phyloP scores from a whole-genome alignment of 805 yeast genomes.

The Priceomyces melissophilus region DNA sequence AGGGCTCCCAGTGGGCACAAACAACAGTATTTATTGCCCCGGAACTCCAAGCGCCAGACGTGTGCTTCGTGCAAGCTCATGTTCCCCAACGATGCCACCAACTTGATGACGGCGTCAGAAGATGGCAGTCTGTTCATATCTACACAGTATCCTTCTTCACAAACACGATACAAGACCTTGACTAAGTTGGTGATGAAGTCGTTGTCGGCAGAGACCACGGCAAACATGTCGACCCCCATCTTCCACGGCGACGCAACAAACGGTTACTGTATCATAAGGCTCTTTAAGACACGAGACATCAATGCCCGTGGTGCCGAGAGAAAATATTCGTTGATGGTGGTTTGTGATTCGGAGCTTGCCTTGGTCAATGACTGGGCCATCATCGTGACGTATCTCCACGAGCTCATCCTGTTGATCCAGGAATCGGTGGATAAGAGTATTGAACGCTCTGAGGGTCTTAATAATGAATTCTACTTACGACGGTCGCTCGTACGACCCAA shows the following conservation, averaged over 20 bases:
- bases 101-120: slow-evolving; percentile 12
- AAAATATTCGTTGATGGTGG: slow-evolving; percentile 57
- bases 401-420: slow-evolving; percentile 29
- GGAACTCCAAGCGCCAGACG: slow-evolving; percentile 40
- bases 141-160: slow-evolving; percentile 56
- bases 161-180: slow-evolving; percentile 48
- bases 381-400: slow-evolving; percentile 35
- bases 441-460: slow-evolving; percentile 23
- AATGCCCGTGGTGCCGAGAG: slow-evolving; percentile 75
- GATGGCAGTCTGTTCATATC: slow-evolving; percentile 29
- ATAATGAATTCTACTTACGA: slow-evolving; percentile 54
- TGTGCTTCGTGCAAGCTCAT: slow-evolving; percentile 61
- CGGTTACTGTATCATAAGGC: slow-evolving; percentile 58
- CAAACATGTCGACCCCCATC: slow-evolving; percentile 57
- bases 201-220: slow-evolving; percentile 63
- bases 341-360: slow-evolving; percentile 51
- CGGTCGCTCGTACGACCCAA: slow-evolving; percentile 54
- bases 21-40: slow-evolving; percentile 29
- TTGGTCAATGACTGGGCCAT: slow-evolving; percentile 55
- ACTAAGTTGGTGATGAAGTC: slow-evolving; percentile 60
- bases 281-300: slow-evolving; percentile 60
- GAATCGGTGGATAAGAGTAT: slow-evolving; percentile 12
- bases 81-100: slow-evolving; percentile 40
- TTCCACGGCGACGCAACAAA: slow-evolving; percentile 59
- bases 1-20: slow-evolving; percentile 16